Conservation (phyloP, 768 basidiomycete genomes). For the Strobilomyces confusus region DNA sequence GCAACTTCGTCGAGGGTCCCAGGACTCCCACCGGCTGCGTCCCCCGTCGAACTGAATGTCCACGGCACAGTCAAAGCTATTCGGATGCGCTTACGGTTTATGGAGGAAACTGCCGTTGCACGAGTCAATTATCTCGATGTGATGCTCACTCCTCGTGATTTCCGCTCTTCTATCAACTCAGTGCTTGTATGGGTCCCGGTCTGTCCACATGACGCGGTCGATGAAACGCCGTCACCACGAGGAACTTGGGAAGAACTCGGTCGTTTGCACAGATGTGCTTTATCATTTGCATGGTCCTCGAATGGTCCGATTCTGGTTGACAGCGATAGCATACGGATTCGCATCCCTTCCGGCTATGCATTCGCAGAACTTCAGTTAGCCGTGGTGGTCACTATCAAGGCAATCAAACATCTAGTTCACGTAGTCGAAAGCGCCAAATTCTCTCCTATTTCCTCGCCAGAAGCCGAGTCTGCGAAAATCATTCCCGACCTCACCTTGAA, state of each 20-base stretch:
- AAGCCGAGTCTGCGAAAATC: slow-evolving; percentile 66
- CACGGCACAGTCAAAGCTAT: slow-evolving; percentile 38
- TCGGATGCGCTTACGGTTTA: slow-evolving; percentile 46
- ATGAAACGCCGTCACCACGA: slow-evolving; percentile 23
- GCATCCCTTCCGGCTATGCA: slow-evolving; percentile 76
- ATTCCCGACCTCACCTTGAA: slow-evolving; percentile 60
- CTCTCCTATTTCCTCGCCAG: slow-evolving; percentile 54
- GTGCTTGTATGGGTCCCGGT: slow-evolving; percentile 58
- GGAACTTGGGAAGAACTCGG: slow-evolving; percentile 75
- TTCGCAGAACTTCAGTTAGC: slow-evolving; percentile 76
- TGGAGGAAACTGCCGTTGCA: slow-evolving; percentile 44
- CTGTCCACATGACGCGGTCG: slow-evolving; percentile 30
- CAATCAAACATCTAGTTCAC: slow-evolving; percentile 60
- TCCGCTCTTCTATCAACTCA: slow-evolving; percentile 38
- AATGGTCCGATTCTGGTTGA: slow-evolving; percentile 45
- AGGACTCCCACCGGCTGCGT: slow-evolving; percentile 11
- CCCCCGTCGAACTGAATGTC: slow-evolving; percentile 22
- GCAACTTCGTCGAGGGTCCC: slow-evolving; percentile 14
- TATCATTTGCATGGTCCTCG: slow-evolving; percentile 31
- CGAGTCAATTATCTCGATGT: slow-evolving; percentile 30
- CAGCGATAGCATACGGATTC: slow-evolving; percentile 65
- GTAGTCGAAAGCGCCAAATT: slow-evolving; percentile 54
- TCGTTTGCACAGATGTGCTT: slow-evolving; percentile 51
- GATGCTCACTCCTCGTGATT: slow-evolving; percentile 11
- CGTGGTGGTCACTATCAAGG: slow-evolving; percentile 63